Evolutionary conservation across 2,329 filamentous ascomycete species (phyloP).

Genomic region (Clonostachys sp.): DNA sequence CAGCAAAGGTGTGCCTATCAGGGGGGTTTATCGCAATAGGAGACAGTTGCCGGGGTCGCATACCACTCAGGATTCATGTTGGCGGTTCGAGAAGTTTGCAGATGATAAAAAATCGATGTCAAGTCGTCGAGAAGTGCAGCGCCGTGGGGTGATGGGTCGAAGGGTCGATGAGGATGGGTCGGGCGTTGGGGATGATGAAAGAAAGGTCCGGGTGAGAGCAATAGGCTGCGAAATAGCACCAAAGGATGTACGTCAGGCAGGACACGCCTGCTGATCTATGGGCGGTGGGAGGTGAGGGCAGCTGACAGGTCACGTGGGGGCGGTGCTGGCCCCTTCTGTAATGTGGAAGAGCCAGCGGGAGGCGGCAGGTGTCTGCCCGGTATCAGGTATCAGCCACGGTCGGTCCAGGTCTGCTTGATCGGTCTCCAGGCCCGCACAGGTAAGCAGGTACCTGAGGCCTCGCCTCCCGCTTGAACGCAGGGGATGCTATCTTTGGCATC

Average conservation of each 20-base stretch:
- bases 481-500: no score
- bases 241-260: conserved; percentile 3
- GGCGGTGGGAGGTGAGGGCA: background rate
- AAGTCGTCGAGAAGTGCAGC: background rate
- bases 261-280: conserved; percentile 1
- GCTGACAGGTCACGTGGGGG: background rate
- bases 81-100: conserved; percentile 20
- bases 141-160: conserved; percentile 1
- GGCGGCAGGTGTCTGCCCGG: no score
- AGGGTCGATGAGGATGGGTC: background rate
- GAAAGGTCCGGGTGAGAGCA: conserved; percentile 1
- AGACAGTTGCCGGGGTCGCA: conserved; percentile 36
- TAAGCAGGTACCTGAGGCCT: no score
- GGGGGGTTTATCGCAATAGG: conserved; percentile 14
- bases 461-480: no score
- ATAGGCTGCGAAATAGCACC: background rate
- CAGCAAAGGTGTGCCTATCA: conserved; percentile 4
- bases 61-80: conserved; percentile 94
- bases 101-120: conserved; percentile 2
- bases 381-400: no score
- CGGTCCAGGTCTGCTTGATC: no score
- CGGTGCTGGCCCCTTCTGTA: background rate
- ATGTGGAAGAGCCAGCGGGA: no score
- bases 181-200: background rate
- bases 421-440: no score